phyloP scores from a whole-genome alignment of 1,284 basidiomycete species.

The Tremellales sp. region DNA sequence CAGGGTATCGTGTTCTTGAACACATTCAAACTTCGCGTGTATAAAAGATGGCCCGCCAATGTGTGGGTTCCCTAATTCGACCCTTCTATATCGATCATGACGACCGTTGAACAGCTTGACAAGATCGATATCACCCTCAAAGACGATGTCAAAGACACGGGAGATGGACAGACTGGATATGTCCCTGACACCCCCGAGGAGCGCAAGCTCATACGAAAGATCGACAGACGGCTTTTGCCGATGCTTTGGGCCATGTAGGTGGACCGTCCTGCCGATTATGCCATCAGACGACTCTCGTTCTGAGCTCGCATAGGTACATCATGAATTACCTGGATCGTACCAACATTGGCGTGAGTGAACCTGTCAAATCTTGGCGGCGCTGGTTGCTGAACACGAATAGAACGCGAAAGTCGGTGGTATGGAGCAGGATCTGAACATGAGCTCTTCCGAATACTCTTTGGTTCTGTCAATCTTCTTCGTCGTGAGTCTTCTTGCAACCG shows the following conservation, averaged over 20 bases:
- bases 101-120: no score
- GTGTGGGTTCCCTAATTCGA: no score
- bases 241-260: slow-evolving; percentile 46
- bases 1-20: no score
- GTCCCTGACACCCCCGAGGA: slow-evolving; percentile 39
- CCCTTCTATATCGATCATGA: no score
- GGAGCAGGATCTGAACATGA: slow-evolving; percentile 24
- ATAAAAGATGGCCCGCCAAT: no score
- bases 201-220: slow-evolving; percentile 43
- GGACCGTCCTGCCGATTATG: no score
- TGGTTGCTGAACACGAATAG: slow-evolving; percentile 2
- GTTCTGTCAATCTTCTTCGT: slow-evolving; percentile 39
- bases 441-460: slow-evolving; percentile 25
- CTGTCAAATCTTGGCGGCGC: background rate
- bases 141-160: no score
- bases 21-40: no score
- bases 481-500: slow-evolving; percentile 13
- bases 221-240: slow-evolving; percentile 43
- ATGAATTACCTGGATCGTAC: slow-evolving; percentile 26
- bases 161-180: slow-evolving; percentile 26
- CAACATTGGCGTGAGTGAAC: slow-evolving; percentile 24
- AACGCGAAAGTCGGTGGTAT: slow-evolving; percentile 24
- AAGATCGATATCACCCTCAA: no score
- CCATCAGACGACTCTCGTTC: slow-evolving; percentile 40
- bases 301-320: slow-evolving; percentile 24